Evolutionary conservation across 2,329 filamentous ascomycete genomes (phyloP).

Genomic region (Coniochaeta sp.): DNA sequence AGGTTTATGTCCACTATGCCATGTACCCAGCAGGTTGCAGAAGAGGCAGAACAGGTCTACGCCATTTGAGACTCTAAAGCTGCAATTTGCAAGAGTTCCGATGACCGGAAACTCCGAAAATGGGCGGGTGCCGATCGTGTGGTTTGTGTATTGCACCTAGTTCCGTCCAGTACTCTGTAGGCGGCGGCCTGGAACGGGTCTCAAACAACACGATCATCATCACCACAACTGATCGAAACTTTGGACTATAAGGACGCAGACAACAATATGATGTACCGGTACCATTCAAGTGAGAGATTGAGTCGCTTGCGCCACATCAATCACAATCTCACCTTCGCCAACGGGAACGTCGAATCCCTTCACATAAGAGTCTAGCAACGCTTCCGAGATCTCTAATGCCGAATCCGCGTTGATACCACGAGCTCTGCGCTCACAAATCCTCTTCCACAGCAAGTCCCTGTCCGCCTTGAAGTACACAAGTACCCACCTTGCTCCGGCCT

Average conservation of each 20-base stretch:
- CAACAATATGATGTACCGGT: neutral
- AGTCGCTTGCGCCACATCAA: conserved; percentile 1
- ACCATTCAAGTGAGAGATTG: neutral
- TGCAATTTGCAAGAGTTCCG: too few relatives aligned
- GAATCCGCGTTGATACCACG: conserved; percentile 10
- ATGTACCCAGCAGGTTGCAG: too few relatives aligned
- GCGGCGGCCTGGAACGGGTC: too few relatives aligned
- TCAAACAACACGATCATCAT: too few relatives aligned
- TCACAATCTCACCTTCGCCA: conserved; percentile 9
- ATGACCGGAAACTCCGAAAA: too few relatives aligned
- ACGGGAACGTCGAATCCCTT: conserved; percentile 8
- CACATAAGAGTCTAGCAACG: conserved; percentile 8
- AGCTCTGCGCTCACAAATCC: conserved; percentile 17
- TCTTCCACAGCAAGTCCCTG: conserved; percentile 19
- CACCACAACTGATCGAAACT: too few relatives aligned
- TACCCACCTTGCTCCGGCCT: conserved; percentile 19
- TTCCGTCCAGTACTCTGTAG: too few relatives aligned
- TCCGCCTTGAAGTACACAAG: conserved; percentile 19
- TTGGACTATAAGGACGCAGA: neutral
- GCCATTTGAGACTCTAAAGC: too few relatives aligned
- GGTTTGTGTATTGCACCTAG: too few relatives aligned
- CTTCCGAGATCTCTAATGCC: conserved; percentile 7
- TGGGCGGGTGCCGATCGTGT: too few relatives aligned
- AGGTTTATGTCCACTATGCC: too few relatives aligned
- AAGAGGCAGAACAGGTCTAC: too few relatives aligned